These are phyloP conservation scores for Petasospora rhodanensis DNA, from an alignment of 1,139 yeast genomes.

Conservation along the genomic window DNA sequence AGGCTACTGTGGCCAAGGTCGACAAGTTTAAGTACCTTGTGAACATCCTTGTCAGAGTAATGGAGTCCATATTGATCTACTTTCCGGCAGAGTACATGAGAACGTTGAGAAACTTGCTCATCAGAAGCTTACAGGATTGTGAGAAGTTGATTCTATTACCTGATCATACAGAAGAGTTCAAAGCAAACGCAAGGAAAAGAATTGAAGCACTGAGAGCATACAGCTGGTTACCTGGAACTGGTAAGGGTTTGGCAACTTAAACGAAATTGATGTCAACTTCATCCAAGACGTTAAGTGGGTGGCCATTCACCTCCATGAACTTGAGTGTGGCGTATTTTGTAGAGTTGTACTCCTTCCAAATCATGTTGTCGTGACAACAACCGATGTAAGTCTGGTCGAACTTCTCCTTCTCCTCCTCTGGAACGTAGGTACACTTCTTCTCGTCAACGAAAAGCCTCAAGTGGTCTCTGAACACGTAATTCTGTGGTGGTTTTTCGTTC, in stretches of 20 bases:
- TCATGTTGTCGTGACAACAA: slow-evolving; percentile 32
- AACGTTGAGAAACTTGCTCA: slow-evolving; percentile 22
- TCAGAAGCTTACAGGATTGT: slow-evolving; percentile 25
- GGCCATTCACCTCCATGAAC: slow-evolving; percentile 15
- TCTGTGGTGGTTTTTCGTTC: slow-evolving; percentile 14
- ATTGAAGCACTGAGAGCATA: slow-evolving; percentile 23
- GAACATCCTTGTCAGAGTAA: slow-evolving; percentile 21
- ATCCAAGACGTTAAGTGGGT: slow-evolving; percentile 21
- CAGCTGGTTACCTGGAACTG: slow-evolving; percentile 24
- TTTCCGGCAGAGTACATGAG: slow-evolving; percentile 25
- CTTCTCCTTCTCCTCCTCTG: slow-evolving; percentile 31
- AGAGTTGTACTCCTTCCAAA: slow-evolving; percentile 32
- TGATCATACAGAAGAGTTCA: slow-evolving; percentile 22
- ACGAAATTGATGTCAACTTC: slow-evolving; percentile 17
- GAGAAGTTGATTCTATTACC: slow-evolving; percentile 24
- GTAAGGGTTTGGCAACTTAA: slow-evolving; percentile 24
- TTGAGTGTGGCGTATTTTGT: slow-evolving; percentile 25
- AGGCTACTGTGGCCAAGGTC: slow-evolving; percentile 17
- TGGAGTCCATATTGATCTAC: slow-evolving; percentile 21
- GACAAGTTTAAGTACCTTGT: slow-evolving; percentile 23
- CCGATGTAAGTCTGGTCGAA: slow-evolving; percentile 32
- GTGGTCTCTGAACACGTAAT: slow-evolving; percentile 30
- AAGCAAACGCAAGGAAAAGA: slow-evolving; percentile 21
- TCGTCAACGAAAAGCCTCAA: slow-evolving; percentile 32
- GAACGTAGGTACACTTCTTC: slow-evolving; percentile 31